Evolutionary conservation across 148 eudicot genomes (phyloP), one percentile per base, ranked within the genome.

Genomic region (Diospyros kaki): DNA sequence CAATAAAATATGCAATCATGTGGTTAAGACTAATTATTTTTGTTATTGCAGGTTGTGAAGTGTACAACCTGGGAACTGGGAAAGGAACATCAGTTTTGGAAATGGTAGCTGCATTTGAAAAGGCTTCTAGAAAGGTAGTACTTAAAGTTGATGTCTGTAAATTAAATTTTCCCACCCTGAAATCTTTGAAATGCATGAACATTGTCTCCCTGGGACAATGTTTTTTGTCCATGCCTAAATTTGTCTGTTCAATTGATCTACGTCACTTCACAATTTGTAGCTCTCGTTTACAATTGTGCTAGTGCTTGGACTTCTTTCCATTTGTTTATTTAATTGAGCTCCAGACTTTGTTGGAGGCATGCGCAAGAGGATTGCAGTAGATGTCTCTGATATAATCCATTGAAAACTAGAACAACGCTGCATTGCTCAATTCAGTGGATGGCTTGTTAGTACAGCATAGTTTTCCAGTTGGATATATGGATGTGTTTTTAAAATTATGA

Each of bases 31-130:
- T n/a, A 11, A 50, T 53, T 38, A 63, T 46, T 51, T 65, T 53
- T 73, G 17, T 65, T 12, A 73, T 77, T 84, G 79, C 84, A 95
- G 99, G 93, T 43, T 93, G 98, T 86, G 94, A 91, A 81, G 97
- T 91, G 17, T 96, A 93, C 84, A 96, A 96, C 76, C 78, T 96
- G 80, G 99, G 99, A 75, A 96, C 99, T 12, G 99, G 99, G 2
- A 89, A 93, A 75, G 99, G 99, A 71, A 91, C 96, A 46, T 81
- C 99, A 48, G 98, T 96, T 46, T 81, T 93, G 77, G 97, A 96
- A 88, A 96, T 96, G 99, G 98, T 96, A 40, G 83, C 90, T 50
- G 96, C 99, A 85, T 96, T 96, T 80, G 99, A 96, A 84, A 89
- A 91, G 79, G 93, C 94, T 64, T 96, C 97, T 53, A 95, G 98